Evolutionary conservation across 139 green algal species (phyloP).

Genomic region (Spirogloea muscicola): DNA sequence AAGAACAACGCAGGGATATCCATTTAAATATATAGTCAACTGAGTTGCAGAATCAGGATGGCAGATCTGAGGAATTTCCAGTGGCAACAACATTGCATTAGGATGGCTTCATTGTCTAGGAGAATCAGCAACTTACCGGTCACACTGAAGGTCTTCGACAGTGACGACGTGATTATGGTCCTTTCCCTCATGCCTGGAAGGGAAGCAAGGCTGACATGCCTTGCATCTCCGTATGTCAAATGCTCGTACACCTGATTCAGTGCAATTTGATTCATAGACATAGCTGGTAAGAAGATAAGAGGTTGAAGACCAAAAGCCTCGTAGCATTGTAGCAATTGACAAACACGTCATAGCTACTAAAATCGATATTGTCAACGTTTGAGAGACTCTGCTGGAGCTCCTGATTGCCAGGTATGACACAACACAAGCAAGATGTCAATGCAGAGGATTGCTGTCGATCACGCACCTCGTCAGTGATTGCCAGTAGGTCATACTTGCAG

Average conservation of each 20-base stretch:
- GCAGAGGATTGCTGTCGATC: no score
- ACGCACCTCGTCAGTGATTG: conserved; percentile 40
- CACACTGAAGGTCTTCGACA: conserved; percentile 47
- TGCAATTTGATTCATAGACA: not conserved
- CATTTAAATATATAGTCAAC: not conserved
- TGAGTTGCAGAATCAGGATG: not conserved
- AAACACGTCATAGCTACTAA: not conserved
- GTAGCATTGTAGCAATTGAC: not conserved
- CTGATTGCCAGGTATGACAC: not conserved
- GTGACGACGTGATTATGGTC: conserved; percentile 42
- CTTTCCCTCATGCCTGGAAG: conserved; percentile 24
- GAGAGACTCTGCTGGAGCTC: not conserved
- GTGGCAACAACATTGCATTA: conserved; percentile 1
- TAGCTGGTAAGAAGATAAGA: not conserved
- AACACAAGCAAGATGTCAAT: not conserved
- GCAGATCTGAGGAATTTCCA: not conserved
- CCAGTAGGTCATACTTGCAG: conserved; percentile 15
- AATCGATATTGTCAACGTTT: not conserved
- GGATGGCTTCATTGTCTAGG: not conserved
- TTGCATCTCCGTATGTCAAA: not conserved
- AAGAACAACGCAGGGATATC: not conserved
- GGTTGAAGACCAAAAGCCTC: not conserved
- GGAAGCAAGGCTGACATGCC: conserved; percentile 12
- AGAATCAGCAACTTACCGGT: conserved; percentile 19
- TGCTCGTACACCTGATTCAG: conserved; percentile 28